Base-by-base conservation (phyloP, 106 monocot species). In the Iris macrosiphon region DNA sequence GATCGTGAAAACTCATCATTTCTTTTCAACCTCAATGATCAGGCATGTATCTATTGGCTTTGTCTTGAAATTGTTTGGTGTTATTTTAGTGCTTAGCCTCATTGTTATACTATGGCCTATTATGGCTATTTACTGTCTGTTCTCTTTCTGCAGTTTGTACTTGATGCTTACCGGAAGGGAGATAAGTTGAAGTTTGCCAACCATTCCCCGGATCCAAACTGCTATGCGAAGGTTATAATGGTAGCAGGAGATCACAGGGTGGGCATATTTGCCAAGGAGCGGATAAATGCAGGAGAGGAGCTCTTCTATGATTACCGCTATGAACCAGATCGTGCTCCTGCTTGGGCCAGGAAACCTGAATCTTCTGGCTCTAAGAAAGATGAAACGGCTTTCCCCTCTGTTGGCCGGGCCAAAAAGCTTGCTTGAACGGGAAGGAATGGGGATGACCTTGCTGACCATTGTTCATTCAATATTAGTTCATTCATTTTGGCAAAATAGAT, bases 201-300 rank as follows among this genome's bases (percentile, higher is more conserved):
- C 65, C 94, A 95, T 76, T 89, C 94, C 20, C 94, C 94, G 4
- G 85, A 89, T 49, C 94, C 94, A 4, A 95, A 95, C 48, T 95
- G 94, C 59, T 95, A 95, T 65, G 94, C 94, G 2, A 95, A 95
- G 75, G 94, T 95, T 23, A 95, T 95, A 35, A 95, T 95, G 94
- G 94, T 95, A 47, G 94, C 81, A 1, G 94, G 94, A 15, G 94
- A 95, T 74, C 94, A 95, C 55, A 72, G 94, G 61, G 94, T 95
- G 1, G 94, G 94, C 12, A 95, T 95, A 70, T 95, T 89, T 63
- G 94, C 94, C 15, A 95, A 95, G 49, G 94, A 95, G 39, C 60
- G 85, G 37, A 95, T 95, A 3, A 23, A 71, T 66, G 89, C 94
- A 0, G 94, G 94, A 7, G 94, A 95, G 54, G 94, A 95, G 57